These are phyloP conservation scores for Colletotrichum sp. DNA, from an alignment of 2,329 filamentous ascomycete species.

Conservation along the genomic window DNA sequence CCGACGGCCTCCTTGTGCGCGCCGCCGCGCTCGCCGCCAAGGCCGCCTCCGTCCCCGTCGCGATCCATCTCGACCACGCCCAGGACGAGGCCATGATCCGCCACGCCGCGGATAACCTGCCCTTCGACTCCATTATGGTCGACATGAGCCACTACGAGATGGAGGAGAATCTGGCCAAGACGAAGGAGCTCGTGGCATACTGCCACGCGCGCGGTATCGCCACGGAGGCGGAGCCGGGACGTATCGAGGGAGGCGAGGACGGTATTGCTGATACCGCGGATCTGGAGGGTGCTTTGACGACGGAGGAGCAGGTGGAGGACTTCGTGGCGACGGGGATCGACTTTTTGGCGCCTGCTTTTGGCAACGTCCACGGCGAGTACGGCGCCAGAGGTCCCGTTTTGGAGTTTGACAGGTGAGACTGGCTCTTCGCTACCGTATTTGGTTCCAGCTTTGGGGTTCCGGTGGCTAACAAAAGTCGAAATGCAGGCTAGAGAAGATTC, in stretches of 20 bases:
- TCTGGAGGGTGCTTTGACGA: conserved; percentile 61
- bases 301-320: conserved; percentile 70
- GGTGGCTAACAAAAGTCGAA: neutral
- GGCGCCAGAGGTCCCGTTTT: conserved; percentile 66
- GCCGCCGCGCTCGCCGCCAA: conserved; percentile 60
- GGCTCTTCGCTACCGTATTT: neutral
- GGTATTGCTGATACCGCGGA: conserved; percentile 66
- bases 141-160: conserved; percentile 79
- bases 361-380: conserved; percentile 79
- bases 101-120: conserved; percentile 56
- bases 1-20: conserved; percentile 56
- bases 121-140: conserved; percentile 77
- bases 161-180: conserved; percentile 70
- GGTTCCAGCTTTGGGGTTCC: neutral
- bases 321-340: conserved; percentile 77
- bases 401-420: conserved; percentile 52
- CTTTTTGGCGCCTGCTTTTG: conserved; percentile 76
- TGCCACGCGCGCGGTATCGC: conserved; percentile 69
- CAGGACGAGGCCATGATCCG: conserved; percentile 65
- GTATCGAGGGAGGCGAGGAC: conserved; percentile 70
- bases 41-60: conserved; percentile 61
- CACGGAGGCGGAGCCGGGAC: conserved; percentile 72
- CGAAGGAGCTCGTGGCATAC: conserved; percentile 63
- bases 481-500: neutral
- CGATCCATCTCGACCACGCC: conserved; percentile 71